Base-by-base conservation (phyloP, 2,329 filamentous ascomycete species). In the Biscogniauxia marginata region DNA sequence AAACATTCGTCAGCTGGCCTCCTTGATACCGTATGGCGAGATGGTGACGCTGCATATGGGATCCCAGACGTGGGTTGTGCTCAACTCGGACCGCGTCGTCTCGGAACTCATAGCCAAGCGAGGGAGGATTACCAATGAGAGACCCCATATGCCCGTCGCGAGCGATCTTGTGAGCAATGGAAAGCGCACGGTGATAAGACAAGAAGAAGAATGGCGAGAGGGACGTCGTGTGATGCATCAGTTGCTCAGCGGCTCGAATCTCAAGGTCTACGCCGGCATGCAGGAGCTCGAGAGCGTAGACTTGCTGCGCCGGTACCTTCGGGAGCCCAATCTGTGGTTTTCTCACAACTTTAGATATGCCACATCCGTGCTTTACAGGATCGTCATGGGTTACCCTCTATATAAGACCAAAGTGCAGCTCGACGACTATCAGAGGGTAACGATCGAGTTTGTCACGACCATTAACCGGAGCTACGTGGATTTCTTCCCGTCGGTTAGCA, bases 151-250 rank as follows among this genome's bases (percentile, higher is more conserved):
- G 59, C 73, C 73, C 9, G 57, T 74, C 49, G 65, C 70, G 3
- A 70, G 68, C 49, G 69, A 61, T 1, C 63, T 74, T n/a, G 66
- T 74, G 18, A 74, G 71, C 53, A 65, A 66, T 3, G 54, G 63
- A 18, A 60, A 62, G 9, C 68, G 72, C 56, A 64, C 24, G 59
- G 49, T 61, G 1, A 52, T 59, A 9, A 47, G 46, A n/a, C 50
- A 51, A 24, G 62, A 50, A 55, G 62, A 30, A 43, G 56, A 58
- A 24, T 74, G 71, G 72, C 57, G 59, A n/a, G 70, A 71, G 49
- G 63, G 66, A 9, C 66, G 72, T 8, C 68, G 70, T 3, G 67
- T 72, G 4, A 73, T 73, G 69, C 71, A 74, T 53, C 66, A 67
- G 4, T 56, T 73, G 5, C 60, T 73, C n/a, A 73, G 63, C 50